Percentiles rank a stretch among this genome's conserved stretches.
Conservation (phyloP, 1,284 basidiomycete genomes). For the Sphaerobolus stellatus region DNA sequence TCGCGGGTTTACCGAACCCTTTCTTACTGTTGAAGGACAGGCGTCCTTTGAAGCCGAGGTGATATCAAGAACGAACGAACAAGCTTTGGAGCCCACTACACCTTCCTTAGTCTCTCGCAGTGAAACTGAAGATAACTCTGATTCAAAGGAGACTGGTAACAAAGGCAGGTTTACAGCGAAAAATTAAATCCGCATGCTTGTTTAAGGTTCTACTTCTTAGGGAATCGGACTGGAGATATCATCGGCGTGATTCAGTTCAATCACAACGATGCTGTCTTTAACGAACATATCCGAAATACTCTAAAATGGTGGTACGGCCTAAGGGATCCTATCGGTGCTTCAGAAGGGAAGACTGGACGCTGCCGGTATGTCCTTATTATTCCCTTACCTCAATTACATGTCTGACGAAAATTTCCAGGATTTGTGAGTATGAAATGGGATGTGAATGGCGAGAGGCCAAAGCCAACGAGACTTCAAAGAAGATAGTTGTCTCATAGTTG, state of each 20-base stretch:
- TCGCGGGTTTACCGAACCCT: not conserved
- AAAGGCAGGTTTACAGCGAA: not conserved
- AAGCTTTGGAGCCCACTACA: not conserved
- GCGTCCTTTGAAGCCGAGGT: not conserved
- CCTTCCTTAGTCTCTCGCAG: too few species aligned
- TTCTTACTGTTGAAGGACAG: too few species aligned
- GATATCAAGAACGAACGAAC: not conserved
- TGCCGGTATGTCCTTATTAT: slow-evolving; percentile 58
- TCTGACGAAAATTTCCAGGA: slow-evolving; percentile 39
- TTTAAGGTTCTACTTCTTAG: not conserved
- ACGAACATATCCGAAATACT: slow-evolving; percentile 54
- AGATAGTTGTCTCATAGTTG: too few species aligned
- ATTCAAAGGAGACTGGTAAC: too few species aligned
- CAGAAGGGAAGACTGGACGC: slow-evolving; percentile 54
- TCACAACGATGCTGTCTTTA: slow-evolving; percentile 57
- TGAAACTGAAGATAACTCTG: too few species aligned
- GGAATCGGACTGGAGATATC: slow-evolving; percentile 35
- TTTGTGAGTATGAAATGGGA: slow-evolving; percentile 74
- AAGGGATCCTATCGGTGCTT: slow-evolving; percentile 68
- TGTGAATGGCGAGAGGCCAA: slow-evolving; percentile 85
- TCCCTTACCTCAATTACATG: slow-evolving; percentile 1
- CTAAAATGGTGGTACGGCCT: slow-evolving; percentile 76
- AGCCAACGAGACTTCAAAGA: slow-evolving; percentile 41
- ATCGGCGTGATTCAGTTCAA: slow-evolving; percentile 67
- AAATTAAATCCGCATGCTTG: not conserved